phyloP scores from a whole-genome alignment of 73 alveolate species.

The Paramecium pentaurelia region DNA sequence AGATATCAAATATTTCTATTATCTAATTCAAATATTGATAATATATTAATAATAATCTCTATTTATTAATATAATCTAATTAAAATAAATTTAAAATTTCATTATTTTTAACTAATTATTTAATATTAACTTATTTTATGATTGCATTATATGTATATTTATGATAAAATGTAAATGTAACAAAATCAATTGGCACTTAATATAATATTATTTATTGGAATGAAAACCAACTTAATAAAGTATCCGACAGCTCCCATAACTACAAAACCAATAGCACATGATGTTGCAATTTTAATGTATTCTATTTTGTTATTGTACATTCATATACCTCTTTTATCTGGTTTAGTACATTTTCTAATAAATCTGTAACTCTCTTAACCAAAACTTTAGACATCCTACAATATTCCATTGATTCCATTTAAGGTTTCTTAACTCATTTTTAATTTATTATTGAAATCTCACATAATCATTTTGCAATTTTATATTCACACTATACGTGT shows the following conservation, averaged over 20 bases:
- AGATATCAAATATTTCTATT: too few species aligned
- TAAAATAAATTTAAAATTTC: too few species aligned
- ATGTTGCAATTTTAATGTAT: conserved; percentile 76
- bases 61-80: too few species aligned
- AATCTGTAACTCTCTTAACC: conserved; percentile 71
- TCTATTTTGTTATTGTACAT: conserved; percentile 49
- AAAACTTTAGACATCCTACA: conserved; percentile 63
- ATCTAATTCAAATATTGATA: too few species aligned
- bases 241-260: conserved; percentile 88
- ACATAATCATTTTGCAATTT: not conserved
- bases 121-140: too few species aligned
- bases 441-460: not conserved
- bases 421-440: conserved; percentile 43
- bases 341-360: conserved; percentile 83
- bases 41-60: too few species aligned
- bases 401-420: conserved; percentile 55
- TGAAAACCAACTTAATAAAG: conserved; percentile 81
- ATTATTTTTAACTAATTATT: too few species aligned
- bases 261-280: conserved; percentile 84
- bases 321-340: conserved; percentile 78
- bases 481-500: not conserved
- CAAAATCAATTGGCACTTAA: conserved; percentile 54
- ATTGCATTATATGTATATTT: not conserved
- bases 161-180: not conserved
- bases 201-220: conserved; percentile 88